Percentiles rank a stretch among this genome's conserved stretches.
Conservation (phyloP, 345 rosid species). For the Erucastrum elatum region DNA sequence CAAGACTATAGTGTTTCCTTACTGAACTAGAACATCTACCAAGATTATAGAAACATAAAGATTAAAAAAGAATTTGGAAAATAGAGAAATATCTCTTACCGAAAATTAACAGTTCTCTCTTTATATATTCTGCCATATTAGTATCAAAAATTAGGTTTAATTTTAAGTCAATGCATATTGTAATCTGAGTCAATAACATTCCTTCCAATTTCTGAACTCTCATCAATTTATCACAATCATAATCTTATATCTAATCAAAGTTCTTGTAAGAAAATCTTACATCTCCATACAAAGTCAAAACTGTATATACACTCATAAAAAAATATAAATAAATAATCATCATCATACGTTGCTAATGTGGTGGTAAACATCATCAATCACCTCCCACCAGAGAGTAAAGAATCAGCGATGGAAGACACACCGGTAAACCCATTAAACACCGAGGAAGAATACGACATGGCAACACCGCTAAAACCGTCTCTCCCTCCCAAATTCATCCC, state of each 20-base stretch:
- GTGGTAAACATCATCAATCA: constrained; percentile 2
- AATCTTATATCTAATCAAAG: neutral
- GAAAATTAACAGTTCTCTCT: too few relatives aligned
- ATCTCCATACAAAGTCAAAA: constrained; percentile 3
- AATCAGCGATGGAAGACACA: constrained; percentile 34
- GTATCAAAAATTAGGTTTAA: too few relatives aligned
- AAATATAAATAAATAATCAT: too few relatives aligned
- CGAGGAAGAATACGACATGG: constrained; percentile 22
- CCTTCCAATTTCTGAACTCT: neutral
- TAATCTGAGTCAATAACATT: neutral
- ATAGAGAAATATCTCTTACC: too few relatives aligned
- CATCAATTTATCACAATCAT: neutral
- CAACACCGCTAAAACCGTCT: constrained; percentile 36
- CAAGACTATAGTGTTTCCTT: neutral
- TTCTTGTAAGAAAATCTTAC: neutral
- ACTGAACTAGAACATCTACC: neutral
- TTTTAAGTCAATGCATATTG: too few relatives aligned
- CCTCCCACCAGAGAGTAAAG: constrained; percentile 38
- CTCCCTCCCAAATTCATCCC: constrained; percentile 27
- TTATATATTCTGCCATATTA: too few relatives aligned
- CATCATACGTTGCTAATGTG: neutral
- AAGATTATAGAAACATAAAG: too few relatives aligned
- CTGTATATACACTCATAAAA: too few relatives aligned
- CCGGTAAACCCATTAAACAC: constrained; percentile 37
- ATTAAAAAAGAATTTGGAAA: neutral